Conservation (phyloP, 1,284 basidiomycete genomes). For the Papiliotrema flavescens region DNA sequence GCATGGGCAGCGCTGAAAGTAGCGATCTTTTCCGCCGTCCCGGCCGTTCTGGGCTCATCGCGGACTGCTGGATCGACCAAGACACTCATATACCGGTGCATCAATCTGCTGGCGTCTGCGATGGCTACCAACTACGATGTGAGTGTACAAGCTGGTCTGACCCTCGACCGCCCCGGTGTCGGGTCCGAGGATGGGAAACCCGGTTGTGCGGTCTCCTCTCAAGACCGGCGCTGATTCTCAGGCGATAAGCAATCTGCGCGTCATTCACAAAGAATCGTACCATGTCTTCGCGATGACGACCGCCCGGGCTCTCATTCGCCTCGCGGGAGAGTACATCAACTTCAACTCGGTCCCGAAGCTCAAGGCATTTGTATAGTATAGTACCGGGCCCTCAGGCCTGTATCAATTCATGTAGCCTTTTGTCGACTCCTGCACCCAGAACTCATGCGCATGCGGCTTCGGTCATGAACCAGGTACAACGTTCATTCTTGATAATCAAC, state of each 20-base stretch:
- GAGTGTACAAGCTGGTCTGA: conserved; percentile 22
- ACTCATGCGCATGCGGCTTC: too few relatives aligned
- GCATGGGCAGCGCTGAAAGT: neutral
- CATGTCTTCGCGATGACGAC: conserved; percentile 24
- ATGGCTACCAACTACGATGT: conserved; percentile 17
- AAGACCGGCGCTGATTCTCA: neutral
- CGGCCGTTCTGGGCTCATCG: conserved; percentile 18
- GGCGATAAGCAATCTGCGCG: conserved; percentile 19
- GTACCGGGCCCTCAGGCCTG: too few relatives aligned
- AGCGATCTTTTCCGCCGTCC: conserved; percentile 28
- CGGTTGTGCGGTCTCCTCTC: too few relatives aligned
- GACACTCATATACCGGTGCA: conserved; percentile 39
- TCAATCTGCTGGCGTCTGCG: conserved; percentile 39
- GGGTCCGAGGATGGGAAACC: too few relatives aligned
- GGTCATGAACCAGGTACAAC: too few relatives aligned
- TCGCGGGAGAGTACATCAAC: conserved; percentile 26
- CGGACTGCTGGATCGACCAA: conserved; percentile 26
- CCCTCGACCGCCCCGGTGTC: neutral
- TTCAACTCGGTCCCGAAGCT: conserved; percentile 25
- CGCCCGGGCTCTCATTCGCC: conserved; percentile 13
- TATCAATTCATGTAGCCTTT: too few relatives aligned
- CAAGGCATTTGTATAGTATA: conserved; percentile 5
- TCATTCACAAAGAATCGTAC: conserved; percentile 35
- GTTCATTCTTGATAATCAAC: too few relatives aligned
- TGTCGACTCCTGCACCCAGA: too few relatives aligned